A percentile compares a stretch with the other conserved stretches of the same genome.
phyloP scores from a whole-genome alignment of 495 filamentous ascomycete species.

The Neurospora discreta region DNA sequence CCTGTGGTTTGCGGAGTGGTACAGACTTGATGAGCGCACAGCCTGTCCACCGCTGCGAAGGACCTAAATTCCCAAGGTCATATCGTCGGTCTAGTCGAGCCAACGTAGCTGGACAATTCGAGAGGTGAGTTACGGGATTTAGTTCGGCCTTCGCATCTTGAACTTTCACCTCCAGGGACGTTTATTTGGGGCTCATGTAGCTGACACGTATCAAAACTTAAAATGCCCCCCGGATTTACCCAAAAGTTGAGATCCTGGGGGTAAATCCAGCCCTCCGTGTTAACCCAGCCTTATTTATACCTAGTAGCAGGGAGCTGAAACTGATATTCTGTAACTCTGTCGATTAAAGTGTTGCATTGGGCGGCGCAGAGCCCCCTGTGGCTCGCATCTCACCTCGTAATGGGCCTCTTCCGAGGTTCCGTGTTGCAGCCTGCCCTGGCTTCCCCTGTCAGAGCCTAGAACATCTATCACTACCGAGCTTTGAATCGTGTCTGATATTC shows the following conservation, averaged over 20 bases:
- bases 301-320: constrained; percentile 16
- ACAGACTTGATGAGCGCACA: too few relatives aligned
- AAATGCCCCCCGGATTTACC: background rate
- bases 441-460: background rate
- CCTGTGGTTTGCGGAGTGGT: too few relatives aligned
- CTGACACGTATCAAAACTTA: background rate
- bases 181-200: background rate
- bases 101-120: too few relatives aligned
- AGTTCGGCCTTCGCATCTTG: background rate
- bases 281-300: constrained; percentile 12
- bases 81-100: background rate
- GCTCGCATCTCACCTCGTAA: constrained; percentile 7
- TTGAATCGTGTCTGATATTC: background rate
- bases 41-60: background rate
- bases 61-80: background rate
- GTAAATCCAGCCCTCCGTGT: background rate
- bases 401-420: constrained; percentile 3
- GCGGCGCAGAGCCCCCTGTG: constrained; percentile 4
- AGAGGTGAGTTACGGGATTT: background rate
- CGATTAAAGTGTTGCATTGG: constrained; percentile 6
- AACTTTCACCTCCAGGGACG: background rate
- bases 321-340: constrained; percentile 6
- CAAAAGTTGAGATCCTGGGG: background rate
- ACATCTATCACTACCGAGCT: background rate
- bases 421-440: constrained; percentile 9